Evolutionary conservation across 352 stramenopile genomes (phyloP).

Genomic region (Pythium folliculosum): DNA sequence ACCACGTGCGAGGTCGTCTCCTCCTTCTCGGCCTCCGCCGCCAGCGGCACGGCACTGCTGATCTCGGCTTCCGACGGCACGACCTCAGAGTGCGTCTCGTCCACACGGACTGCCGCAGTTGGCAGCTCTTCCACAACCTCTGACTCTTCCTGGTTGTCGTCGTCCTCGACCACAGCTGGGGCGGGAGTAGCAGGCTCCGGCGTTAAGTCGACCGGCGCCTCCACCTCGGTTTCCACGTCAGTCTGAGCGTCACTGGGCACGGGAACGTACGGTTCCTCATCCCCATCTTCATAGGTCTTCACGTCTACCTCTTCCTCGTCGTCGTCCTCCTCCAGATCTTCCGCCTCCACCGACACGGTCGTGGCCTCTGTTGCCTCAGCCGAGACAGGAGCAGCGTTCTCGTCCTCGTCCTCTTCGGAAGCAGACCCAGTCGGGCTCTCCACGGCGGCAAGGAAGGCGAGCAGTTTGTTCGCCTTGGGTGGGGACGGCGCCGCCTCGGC

Average conservation of each 20-base stretch:
- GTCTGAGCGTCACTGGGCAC: not conserved
- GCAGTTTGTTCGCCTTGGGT: slow-evolving; percentile 19
- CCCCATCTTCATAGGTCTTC: not conserved
- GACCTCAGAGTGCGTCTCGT: not conserved
- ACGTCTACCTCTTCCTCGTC: not conserved
- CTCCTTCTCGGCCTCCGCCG: not conserved
- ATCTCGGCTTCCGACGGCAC: not conserved
- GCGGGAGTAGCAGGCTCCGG: too few relatives aligned
- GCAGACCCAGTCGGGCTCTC: slow-evolving; percentile 8
- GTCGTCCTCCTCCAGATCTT: not conserved
- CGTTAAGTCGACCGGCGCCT: too few relatives aligned
- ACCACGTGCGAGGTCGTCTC: not conserved
- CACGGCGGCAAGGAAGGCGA: slow-evolving; percentile 17
- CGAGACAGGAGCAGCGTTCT: not conserved
- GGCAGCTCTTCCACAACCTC: not conserved
- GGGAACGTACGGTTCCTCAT: too few relatives aligned
- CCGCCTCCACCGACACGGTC: slow-evolving; percentile 5
- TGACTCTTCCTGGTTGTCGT: too few relatives aligned
- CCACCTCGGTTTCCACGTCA: not conserved
- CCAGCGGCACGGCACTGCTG: not conserved
- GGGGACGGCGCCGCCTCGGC: not conserved
- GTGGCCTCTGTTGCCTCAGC: too few relatives aligned
- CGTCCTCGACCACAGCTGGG: not conserved
- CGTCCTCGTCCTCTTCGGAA: slow-evolving; percentile 17
- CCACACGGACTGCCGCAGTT: not conserved